Percentiles rank a stretch among this genome's conserved stretches.
Evolutionary conservation across 345 rosid species (phyloP).

Genomic region (Alliaria petiolata): DNA sequence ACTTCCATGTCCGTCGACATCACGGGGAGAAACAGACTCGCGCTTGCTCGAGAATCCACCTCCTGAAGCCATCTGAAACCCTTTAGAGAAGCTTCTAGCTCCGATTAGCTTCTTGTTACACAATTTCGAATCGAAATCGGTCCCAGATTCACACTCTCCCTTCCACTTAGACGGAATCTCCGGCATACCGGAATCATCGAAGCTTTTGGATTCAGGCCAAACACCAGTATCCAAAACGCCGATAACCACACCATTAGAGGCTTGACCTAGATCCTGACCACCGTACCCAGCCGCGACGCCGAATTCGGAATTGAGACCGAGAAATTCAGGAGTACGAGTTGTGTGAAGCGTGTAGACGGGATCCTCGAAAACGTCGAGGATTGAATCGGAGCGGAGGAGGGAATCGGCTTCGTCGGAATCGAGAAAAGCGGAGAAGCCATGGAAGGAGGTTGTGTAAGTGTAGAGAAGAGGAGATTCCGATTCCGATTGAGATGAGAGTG

Average conservation of each 20-base stretch:
- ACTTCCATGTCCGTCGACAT: conserved; percentile 79
- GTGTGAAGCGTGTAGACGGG: conserved; percentile 71
- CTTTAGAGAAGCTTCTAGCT: conserved; percentile 71
- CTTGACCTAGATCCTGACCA: conserved; percentile 32
- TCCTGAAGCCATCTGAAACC: conserved; percentile 59
- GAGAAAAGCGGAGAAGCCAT: conserved; percentile 75
- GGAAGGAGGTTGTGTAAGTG: conserved; percentile 54
- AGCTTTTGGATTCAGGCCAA: conserved; percentile 82
- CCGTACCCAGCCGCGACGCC: conserved; percentile 35
- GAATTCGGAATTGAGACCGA: conserved; percentile 53
- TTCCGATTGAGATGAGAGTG: too few species aligned
- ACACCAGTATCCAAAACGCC: conserved; percentile 91
- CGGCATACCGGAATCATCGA: conserved; percentile 62
- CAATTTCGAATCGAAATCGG: conserved; percentile 54
- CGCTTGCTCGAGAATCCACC: conserved; percentile 37
- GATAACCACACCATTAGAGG: conserved; percentile 52
- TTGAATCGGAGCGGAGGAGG: conserved; percentile 46
- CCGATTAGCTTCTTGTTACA: conserved; percentile 87
- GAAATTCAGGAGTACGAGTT: conserved; percentile 73
- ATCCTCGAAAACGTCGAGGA: conserved; percentile 73
- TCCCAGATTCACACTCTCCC: conserved; percentile 67
- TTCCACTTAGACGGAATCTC: conserved; percentile 64
- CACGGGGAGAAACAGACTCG: conserved; percentile 71
- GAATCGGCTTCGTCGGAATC: conserved; percentile 45
- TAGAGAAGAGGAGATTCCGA: conserved; percentile 58